These are phyloP conservation scores for Penicillium sp. DNA, from an alignment of 2,329 filamentous ascomycete genomes.

Conservation along the genomic window DNA sequence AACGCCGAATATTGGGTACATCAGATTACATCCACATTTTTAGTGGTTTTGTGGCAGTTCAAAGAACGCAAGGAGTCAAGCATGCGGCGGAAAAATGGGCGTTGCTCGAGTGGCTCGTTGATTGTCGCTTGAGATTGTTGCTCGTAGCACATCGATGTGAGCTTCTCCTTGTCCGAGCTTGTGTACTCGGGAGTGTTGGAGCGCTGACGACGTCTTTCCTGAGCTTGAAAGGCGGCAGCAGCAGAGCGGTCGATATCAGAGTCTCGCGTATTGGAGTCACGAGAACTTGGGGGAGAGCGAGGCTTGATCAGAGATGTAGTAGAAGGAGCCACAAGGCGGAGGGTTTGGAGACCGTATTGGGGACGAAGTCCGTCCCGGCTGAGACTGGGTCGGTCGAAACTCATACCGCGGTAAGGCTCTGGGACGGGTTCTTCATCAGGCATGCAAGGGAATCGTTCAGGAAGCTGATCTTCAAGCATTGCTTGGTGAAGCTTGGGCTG, in stretches of 20 bases:
- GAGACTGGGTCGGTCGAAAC: slow-evolving; percentile 24
- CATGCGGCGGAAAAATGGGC: slow-evolving; percentile 20
- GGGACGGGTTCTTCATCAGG: slow-evolving; percentile 23
- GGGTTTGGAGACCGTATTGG: slow-evolving; percentile 26
- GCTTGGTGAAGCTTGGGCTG: slow-evolving; percentile 32
- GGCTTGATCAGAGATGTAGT: slow-evolving; percentile 32
- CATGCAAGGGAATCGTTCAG: slow-evolving; percentile 32
- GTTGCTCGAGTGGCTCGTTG: slow-evolving; percentile 13
- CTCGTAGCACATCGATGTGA: slow-evolving; percentile 33
- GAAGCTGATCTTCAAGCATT: slow-evolving; percentile 18
- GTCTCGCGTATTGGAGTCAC: slow-evolving; percentile 14
- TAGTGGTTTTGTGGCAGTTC: slow-evolving; percentile 21
- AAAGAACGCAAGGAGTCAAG: slow-evolving; percentile 21
- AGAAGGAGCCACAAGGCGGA: slow-evolving; percentile 38
- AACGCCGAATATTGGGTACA: slow-evolving; percentile 14
- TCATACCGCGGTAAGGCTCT: slow-evolving; percentile 11
- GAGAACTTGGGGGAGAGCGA: slow-evolving; percentile 22
- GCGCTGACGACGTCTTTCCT: slow-evolving; percentile 32
- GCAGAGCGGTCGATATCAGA: slow-evolving; percentile 35
- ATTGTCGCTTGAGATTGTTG: slow-evolving; percentile 26
- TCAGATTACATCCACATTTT: slow-evolving; percentile 18
- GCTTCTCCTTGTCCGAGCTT: slow-evolving; percentile 27
- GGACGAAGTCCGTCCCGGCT: slow-evolving; percentile 26
- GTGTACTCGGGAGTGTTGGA: slow-evolving; percentile 28
- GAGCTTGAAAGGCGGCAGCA: slow-evolving; percentile 37